Evolutionary conservation across 495 filamentous ascomycete genomes (phyloP).

Genomic region (Trichoderma gamsii): DNA sequence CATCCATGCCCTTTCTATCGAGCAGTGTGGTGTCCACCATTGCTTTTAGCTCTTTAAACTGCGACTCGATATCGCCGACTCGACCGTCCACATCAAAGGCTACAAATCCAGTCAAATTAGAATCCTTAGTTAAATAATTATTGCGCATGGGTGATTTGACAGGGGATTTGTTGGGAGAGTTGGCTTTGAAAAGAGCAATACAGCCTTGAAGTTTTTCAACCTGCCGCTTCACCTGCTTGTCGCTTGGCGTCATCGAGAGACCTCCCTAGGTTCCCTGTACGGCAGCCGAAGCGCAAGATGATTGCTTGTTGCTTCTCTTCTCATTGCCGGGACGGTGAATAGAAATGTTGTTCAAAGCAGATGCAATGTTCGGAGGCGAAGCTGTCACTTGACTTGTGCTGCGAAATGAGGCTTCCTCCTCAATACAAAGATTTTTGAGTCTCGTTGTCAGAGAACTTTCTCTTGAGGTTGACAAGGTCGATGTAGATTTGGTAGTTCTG

Average conservation of each 20-base stretch:
- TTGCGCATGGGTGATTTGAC: not conserved
- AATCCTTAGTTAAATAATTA: slow-evolving; percentile 63
- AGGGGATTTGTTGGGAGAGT: slow-evolving; percentile 35
- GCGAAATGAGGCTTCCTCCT: slow-evolving; percentile 17
- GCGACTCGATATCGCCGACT: slow-evolving; percentile 58
- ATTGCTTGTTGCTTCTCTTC: not conserved
- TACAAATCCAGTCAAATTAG: slow-evolving; percentile 53
- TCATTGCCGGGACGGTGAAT: slow-evolving; percentile 12
- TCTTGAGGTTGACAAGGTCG: slow-evolving; percentile 18
- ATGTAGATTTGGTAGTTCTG: slow-evolving; percentile 14
- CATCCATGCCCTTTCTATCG: slow-evolving; percentile 58
- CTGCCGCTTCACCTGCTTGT: slow-evolving; percentile 17
- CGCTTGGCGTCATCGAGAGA: slow-evolving; percentile 25
- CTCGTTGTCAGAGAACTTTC: slow-evolving; percentile 27
- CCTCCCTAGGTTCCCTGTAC: slow-evolving; percentile 26
- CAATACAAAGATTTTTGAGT: slow-evolving; percentile 29
- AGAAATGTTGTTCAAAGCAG: slow-evolving; percentile 11
- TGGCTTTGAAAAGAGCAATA: slow-evolving; percentile 11
- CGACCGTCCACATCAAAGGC: slow-evolving; percentile 67
- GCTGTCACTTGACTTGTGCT: slow-evolving; percentile 36
- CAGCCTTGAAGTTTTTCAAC: slow-evolving; percentile 17
- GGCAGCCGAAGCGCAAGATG: not conserved
- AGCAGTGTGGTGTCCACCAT: slow-evolving; percentile 56
- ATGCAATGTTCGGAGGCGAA: slow-evolving; percentile 17
- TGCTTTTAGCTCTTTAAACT: slow-evolving; percentile 54